Base-by-base conservation (phyloP, 352 stramenopile species). In the Pythium biforme region DNA sequence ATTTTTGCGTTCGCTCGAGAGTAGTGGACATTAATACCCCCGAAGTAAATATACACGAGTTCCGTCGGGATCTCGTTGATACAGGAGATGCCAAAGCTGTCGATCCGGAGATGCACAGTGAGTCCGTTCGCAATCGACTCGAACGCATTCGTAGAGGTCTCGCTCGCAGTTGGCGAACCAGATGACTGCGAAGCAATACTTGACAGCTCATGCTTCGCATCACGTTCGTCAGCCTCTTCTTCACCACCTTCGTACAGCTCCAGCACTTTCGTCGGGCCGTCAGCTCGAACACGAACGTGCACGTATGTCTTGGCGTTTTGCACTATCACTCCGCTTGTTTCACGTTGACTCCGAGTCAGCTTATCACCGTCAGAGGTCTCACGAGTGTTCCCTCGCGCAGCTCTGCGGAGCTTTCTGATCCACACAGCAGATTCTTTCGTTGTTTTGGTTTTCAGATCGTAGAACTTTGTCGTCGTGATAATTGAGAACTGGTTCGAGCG, bases 231-330 rank as follows among this genome's bases (percentile, higher is more conserved):
- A 46, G 85, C 88, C 50, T 96, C 88, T 64, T 94, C 87, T 64
- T 95, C 85, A 5, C 85, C 85, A 50, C 86, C 88, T 81, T 97
- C 88, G 58, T 86, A 95, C 4, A 97, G 55, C 60, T 97, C 89
- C n/a, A 97, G 68, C 19, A 97, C 89, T 58, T 96, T 97, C 25
- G 88, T 97, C 6, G 88, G 85, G 1, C 89, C 89, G 69, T 97
- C 89, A 27, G 89, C 88, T 53, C 86, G 81, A 41, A 96, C 78
- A 19, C 88, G 84, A 62, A 95, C 77, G 41, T 91, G 76, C 11
- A 96, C 84, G 48, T 94, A 95, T 8, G 88, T 95, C 64, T 94
- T 96, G 0, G 86, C 85, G 29, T 87, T 81, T 62, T 92, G 82
- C 37, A 90, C 72, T 20, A 83, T 64, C 10, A 75, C 69, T 27